A percentile compares a stretch with the other conserved stretches of the same genome.
phyloP scores from a whole-genome alignment of 2,329 filamentous ascomycete species.

The Pseudocercospora cruenta region DNA sequence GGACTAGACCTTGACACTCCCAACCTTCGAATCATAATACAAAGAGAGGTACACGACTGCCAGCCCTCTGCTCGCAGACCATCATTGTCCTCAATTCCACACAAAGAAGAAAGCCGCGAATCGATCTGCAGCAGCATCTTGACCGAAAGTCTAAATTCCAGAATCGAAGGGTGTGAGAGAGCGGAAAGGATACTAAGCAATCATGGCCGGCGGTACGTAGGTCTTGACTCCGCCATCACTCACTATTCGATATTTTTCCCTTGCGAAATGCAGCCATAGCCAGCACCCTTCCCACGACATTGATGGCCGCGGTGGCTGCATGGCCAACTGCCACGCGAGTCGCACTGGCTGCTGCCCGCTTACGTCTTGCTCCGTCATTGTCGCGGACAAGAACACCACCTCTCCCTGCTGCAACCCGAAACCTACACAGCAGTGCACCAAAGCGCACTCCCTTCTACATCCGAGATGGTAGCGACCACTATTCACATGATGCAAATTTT shows the following conservation, averaged over 20 bases:
- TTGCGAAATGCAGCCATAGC: not conserved
- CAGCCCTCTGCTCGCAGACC: not conserved
- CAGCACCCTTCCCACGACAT: not conserved
- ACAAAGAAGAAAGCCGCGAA: conserved; percentile 5
- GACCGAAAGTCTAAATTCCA: conserved; percentile 8
- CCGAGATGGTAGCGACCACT: conserved; percentile 4
- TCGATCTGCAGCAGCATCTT: not conserved
- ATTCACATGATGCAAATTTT: not conserved
- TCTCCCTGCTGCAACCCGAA: conserved; percentile 8
- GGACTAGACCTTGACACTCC: not conserved
- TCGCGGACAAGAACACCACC: not conserved
- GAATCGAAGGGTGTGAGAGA: conserved; percentile 3
- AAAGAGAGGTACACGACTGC: not conserved
- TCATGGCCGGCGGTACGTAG: conserved; percentile 6
- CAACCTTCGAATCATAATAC: not conserved
- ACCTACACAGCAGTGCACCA: not conserved
- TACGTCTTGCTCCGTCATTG: conserved; percentile 4
- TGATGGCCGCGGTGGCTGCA: conserved; percentile 9
- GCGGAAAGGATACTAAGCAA: not conserved
- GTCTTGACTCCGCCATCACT: not conserved
- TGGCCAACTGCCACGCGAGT: conserved; percentile 2
- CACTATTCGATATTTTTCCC: not conserved
- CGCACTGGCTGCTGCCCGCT: conserved; percentile 1
- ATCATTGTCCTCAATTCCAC: not conserved
- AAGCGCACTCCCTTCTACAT: conserved; percentile 7